A percentile compares a stretch with the other conserved stretches of the same genome.
Conservation (phyloP, 2,329 filamentous ascomycete genomes). For the Waltergamsia citrina region DNA sequence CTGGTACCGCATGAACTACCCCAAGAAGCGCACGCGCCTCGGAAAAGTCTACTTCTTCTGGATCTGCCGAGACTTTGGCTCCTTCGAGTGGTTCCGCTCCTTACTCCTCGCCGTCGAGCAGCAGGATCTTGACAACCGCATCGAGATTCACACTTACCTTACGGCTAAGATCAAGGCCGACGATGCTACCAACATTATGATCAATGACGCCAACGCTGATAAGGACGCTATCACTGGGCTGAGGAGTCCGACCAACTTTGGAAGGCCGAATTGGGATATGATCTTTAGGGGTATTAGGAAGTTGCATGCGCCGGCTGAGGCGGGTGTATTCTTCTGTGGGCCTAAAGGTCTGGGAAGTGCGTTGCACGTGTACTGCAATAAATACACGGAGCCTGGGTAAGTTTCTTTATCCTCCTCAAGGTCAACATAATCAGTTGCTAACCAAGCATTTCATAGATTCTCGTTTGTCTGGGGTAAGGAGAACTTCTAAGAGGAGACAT, state of each 20-base stretch:
- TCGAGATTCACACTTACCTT: slow-evolving; percentile 84
- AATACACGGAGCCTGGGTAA: slow-evolving; percentile 75
- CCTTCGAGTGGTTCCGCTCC: slow-evolving; percentile 84
- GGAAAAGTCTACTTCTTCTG: slow-evolving; percentile 90
- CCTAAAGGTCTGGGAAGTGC: slow-evolving; percentile 70
- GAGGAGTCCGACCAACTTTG: slow-evolving; percentile 75
- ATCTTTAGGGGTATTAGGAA: slow-evolving; percentile 78
- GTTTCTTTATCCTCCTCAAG: slow-evolving; percentile 12
- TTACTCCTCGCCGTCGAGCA: slow-evolving; percentile 77
- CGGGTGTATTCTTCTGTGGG: slow-evolving; percentile 78
- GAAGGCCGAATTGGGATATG: slow-evolving; percentile 83
- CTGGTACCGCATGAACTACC: slow-evolving; percentile 90
- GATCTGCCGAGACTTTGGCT: slow-evolving; percentile 81
- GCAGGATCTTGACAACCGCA: slow-evolving; percentile 73
- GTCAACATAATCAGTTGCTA: slow-evolving; percentile 9
- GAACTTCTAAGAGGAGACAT: slow-evolving; percentile 55
- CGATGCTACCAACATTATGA: slow-evolving; percentile 86
- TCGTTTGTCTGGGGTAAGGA: slow-evolving; percentile 62
- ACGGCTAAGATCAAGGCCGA: slow-evolving; percentile 81
- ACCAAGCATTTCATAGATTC: slow-evolving; percentile 35
- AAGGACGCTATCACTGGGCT: slow-evolving; percentile 79
- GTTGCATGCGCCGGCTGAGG: slow-evolving; percentile 63
- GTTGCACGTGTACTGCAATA: slow-evolving; percentile 77
- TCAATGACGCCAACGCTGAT: slow-evolving; percentile 78
- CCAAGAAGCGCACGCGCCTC: slow-evolving; percentile 67